Base-by-base conservation (phyloP, 306 rosid species). In the Cucumis sativus region DNA sequence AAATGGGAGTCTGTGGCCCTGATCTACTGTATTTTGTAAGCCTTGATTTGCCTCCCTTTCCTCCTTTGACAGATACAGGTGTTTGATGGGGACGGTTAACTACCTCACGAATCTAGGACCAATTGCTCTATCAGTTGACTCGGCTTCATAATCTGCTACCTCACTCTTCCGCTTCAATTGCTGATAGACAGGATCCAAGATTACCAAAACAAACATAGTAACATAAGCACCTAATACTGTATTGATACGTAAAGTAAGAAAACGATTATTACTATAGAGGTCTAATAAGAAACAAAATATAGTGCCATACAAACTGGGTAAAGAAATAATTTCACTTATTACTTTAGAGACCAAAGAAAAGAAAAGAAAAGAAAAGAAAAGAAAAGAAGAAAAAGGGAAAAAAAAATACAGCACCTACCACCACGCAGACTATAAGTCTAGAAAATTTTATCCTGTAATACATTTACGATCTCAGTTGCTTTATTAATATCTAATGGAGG, bases 121-220 rank as follows among this genome's bases (percentile, higher is more conserved):
- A 41, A 77, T 74, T 78, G 82, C 72, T 84, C 89, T 86, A 83
- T 85, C 93, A 63, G 82, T 65, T 47, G 95, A 87, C 80, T 92
- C 93, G 35, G 86, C 92, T 87, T 92, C 96, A 75, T 81, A 82
- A 76, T 85, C 87, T 11, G 86, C 87, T 28, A 65, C 41, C 21
- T 87, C 87, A 84, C 82, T 89, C 89, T 90, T 95, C 88, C 96
- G 79, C 91, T 95, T 95, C 80, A 88, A 80, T 82, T 78, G 96
- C 90, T 85, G 86, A 78, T 68, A 82, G 63, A 81, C 75, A 68
- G 21, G 71, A 80, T 70, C 69, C 72, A 74, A 35, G 74, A 59
- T 71, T 77, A 25, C 66, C 74, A 82, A 76, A 82, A 59, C 52
- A 33, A 58, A 77, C 74, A 66, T 37, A 80, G 79, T 47, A 58